Evolutionary conservation across 2,329 filamentous ascomycete species (phyloP), one percentile per base, ranked within the genome.

Genomic region (Penicillium sp.): DNA sequence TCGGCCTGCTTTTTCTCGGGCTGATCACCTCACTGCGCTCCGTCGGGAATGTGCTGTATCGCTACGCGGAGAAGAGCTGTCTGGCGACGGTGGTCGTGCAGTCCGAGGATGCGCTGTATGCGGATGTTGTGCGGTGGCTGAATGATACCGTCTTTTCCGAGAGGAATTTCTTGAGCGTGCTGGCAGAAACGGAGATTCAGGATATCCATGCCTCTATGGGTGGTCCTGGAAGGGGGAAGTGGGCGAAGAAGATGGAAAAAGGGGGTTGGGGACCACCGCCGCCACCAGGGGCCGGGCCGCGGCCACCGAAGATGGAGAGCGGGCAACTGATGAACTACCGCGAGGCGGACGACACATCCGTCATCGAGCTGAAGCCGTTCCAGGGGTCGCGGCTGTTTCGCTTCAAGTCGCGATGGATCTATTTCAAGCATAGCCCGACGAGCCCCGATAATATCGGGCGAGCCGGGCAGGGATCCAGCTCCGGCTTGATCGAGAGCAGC

Each of bases 31-130:
- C 30, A n/a, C 35, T 55, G 8, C 53, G 53, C 15, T 55, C 53
- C 23, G 29, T 29, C 5, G 30, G 53, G 41, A 47, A 5, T 4
- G 15, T 46, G 17, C 41, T 55, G 13, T 46, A 55, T 8, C 13
- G 49, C 4, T 66, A 64, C 21, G 59, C 65, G 5, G 51, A 67
- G 46, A 52, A 59, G 4, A 51, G 56, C 8, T 58, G 62, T 19
- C 54, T 66, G 44, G 60, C 64, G 19, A 67, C 67, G 0, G 67
- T 89, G 59, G 81, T 82, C 55, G 78, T 90, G 52, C 80, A 76
- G 61, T 83, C 82, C 62, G 80, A 79, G 48, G 87, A 90, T 67
- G 82, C 85, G 58, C 86, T 88, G 30, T 88, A 87, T 68, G 56
- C 71, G 3, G 84, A 88, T 56, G 68, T 89, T 53, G 86, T 88